Percentiles rank a stretch among this genome's conserved stretches.
These are phyloP conservation scores for Cordyceps tenuipes DNA, from an alignment of 2,329 filamentous ascomycete genomes.

Conservation along the genomic window DNA sequence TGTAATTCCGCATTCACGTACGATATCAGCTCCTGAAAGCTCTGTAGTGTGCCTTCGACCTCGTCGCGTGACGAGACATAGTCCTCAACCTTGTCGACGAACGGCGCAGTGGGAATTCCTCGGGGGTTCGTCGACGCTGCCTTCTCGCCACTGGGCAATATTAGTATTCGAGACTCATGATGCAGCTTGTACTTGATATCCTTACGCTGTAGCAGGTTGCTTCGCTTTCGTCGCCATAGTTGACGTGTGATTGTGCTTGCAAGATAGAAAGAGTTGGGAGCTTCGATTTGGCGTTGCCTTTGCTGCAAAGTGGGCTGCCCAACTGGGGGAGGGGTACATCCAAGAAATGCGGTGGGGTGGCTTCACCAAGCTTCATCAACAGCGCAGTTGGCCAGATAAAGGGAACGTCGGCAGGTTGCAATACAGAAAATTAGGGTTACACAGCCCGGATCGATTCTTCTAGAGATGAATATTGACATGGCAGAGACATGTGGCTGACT, in stretches of 20 bases:
- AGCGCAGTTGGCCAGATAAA: background rate
- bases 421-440: no score
- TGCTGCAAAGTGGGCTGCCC: slow-evolving; percentile 18
- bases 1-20: slow-evolving; percentile 33
- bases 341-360: slow-evolving; percentile 17
- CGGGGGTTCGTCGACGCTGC: slow-evolving; percentile 62
- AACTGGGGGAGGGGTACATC: slow-evolving; percentile 17
- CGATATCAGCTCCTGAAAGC: slow-evolving; percentile 92
- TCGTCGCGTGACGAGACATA: slow-evolving; percentile 72
- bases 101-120: slow-evolving; percentile 75
- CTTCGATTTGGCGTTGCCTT: slow-evolving; percentile 25
- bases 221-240: slow-evolving; percentile 35
- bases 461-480: no score
- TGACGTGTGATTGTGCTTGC: slow-evolving; percentile 17
- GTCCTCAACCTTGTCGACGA: slow-evolving; percentile 83
- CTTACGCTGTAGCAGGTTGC: slow-evolving; percentile 27
- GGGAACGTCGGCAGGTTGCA: no score
- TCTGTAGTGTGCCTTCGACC: slow-evolving; percentile 72
- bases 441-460: no score
- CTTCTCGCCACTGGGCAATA: slow-evolving; percentile 30
- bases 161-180: background rate
- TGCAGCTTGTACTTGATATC: no score
- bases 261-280: slow-evolving; percentile 16
- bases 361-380: slow-evolving; percentile 8
- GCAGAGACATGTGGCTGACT: background rate